Percentiles rank a stretch among this genome's conserved stretches.
These are phyloP conservation scores for Podaxis sp. DNA, from an alignment of 768 basidiomycete genomes.

Conservation along the genomic window DNA sequence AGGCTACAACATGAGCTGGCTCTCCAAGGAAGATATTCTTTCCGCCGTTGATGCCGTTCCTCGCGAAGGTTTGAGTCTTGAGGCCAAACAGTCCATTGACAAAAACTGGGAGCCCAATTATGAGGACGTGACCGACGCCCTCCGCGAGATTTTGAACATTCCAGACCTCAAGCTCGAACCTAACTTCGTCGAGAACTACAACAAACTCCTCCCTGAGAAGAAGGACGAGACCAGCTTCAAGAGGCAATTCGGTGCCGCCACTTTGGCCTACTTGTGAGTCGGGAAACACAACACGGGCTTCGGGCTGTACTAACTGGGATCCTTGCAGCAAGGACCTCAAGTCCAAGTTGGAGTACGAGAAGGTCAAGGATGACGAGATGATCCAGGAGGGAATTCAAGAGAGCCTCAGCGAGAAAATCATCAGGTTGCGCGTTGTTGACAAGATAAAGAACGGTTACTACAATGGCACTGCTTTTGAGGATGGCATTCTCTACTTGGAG, in stretches of 20 bases:
- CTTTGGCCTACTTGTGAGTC: constrained; percentile 29
- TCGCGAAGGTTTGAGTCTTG: constrained; percentile 32
- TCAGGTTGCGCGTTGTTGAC: constrained; percentile 37
- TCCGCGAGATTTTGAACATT: constrained; percentile 29
- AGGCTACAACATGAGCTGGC: constrained; percentile 30
- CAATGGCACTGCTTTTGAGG: constrained; percentile 34
- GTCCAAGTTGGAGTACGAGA: constrained; percentile 25
- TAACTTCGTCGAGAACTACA: constrained; percentile 37
- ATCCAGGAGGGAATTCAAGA: constrained; percentile 41
- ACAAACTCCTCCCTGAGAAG: constrained; percentile 20
- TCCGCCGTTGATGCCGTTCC: constrained; percentile 34
- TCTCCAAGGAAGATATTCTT: constrained; percentile 24
- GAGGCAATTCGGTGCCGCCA: constrained; percentile 25
- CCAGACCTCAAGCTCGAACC: constrained; percentile 36
- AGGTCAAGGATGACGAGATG: constrained; percentile 39
- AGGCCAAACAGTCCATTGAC: constrained; percentile 34
- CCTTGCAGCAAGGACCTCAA: constrained; percentile 30
- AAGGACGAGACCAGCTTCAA: constrained; percentile 30
- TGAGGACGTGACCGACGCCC: constrained; percentile 27
- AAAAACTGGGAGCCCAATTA: constrained; percentile 30
- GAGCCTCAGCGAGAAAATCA: constrained; percentile 32
- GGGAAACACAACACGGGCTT: neutral
- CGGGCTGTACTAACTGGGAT: neutral
- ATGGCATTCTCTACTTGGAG: constrained; percentile 37
- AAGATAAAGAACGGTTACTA: constrained; percentile 26